Evolutionary conservation across 495 filamentous ascomycete species (phyloP).

Genomic region (Tuber brumale): DNA sequence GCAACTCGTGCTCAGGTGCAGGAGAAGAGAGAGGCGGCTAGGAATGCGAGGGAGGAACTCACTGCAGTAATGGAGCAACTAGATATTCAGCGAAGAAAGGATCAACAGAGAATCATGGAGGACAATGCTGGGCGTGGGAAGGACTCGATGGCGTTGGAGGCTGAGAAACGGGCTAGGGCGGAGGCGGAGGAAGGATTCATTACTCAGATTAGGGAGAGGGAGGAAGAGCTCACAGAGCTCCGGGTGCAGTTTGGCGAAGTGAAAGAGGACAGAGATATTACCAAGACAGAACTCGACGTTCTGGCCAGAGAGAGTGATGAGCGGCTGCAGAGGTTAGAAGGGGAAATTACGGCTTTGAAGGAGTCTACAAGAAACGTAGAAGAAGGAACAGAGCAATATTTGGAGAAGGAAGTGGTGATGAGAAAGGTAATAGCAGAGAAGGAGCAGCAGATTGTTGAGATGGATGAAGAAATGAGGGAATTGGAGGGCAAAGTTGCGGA

Average conservation of each 20-base stretch:
- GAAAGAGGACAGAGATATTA: slow-evolving; percentile 46
- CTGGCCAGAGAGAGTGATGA: slow-evolving; percentile 24
- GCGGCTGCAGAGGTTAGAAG: slow-evolving; percentile 30
- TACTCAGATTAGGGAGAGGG: slow-evolving; percentile 42
- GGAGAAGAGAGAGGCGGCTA: slow-evolving; percentile 16
- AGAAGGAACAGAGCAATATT: slow-evolving; percentile 14
- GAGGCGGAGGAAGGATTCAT: slow-evolving; percentile 51
- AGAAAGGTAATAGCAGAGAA: slow-evolving; percentile 43
- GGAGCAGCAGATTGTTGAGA: slow-evolving; percentile 47
- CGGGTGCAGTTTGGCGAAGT: slow-evolving; percentile 47
- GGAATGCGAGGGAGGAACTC: slow-evolving; percentile 45
- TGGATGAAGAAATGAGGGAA: slow-evolving; percentile 61
- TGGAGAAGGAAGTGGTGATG: slow-evolving; percentile 22
- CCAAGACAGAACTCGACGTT: slow-evolving; percentile 34
- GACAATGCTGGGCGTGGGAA: slow-evolving; percentile 32
- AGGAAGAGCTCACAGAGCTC: slow-evolving; percentile 50
- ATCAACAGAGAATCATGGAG: slow-evolving; percentile 42
- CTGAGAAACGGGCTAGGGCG: slow-evolving; percentile 55
- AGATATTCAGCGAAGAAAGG: slow-evolving; percentile 46
- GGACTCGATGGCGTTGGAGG: slow-evolving; percentile 40
- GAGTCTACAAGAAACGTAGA: slow-evolving; percentile 24
- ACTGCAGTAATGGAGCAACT: slow-evolving; percentile 48
- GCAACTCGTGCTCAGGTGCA: slow-evolving; percentile 22
- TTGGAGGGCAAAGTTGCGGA: slow-evolving; percentile 77
- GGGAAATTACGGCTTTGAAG: slow-evolving; percentile 26